Base-by-base conservation (phyloP, 441 rosid genomes). In the Arabidopsis hybrid region DNA sequence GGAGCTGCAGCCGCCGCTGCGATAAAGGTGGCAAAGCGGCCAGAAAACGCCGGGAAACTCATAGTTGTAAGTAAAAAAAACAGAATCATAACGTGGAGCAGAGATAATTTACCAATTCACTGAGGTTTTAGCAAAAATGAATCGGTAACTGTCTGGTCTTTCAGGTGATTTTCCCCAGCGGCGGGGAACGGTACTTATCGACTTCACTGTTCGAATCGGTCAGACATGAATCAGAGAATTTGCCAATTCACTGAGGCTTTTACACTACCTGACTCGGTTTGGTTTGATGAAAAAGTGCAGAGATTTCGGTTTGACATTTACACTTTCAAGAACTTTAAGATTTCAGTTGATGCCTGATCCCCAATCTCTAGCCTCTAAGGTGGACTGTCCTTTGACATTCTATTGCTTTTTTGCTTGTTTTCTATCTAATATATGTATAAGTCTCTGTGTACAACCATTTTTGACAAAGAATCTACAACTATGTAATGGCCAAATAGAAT, bases 1-100 rank as follows among this genome's bases (percentile, higher is more conserved):
- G 88, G 88, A 66, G 90, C 92, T 16, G 87, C 83, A 57, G 77
- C 88, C 5, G 82, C 86, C 3, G 89, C 87, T n/a, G 90, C 92
- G 4, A 71, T 88, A 3, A 74, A 74, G 67, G 64, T 83, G 38
- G 88, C 86, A 0, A 88, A 82, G 60, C 82, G 80, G 74, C 84
- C 83, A 1, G 90, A 84, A 77, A 77, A 78, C 79, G 83, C 88
- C 7, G 85, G 89, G 32, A 80, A 84, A 71, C 86, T 88, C 71
- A 73, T 83, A 0, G 86, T 79, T 9, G 91, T 87, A 85, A 80
- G 83, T 52, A 52, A 1, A 38, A 38, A n/a, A 2, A 57, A 49
- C 9, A 61, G 12, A 58, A 38, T 58, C 55, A 56, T 65, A 11
- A 26, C 29, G 29, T 26, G 29, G 2, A 26, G 29, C 29, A n/a